Conservation (phyloP, 345 rosid genomes). For the Arabidopsis suecica region DNA sequence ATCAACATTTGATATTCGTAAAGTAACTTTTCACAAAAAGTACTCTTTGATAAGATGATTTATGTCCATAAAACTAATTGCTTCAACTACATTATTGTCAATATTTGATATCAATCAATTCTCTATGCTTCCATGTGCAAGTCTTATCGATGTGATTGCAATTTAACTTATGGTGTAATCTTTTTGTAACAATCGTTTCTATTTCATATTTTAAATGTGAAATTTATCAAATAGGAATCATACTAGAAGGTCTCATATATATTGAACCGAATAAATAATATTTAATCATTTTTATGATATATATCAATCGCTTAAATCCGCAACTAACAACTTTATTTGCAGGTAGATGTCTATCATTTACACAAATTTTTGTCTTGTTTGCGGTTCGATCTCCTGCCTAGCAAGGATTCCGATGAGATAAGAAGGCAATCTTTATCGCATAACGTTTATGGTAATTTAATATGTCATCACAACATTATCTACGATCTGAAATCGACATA, state of each 20-base stretch:
- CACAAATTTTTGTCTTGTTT: too few species aligned
- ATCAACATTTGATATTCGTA: background rate
- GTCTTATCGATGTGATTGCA: constrained; percentile 31
- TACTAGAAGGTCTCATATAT: background rate
- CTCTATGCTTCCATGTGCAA: constrained; percentile 27
- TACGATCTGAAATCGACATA: too few species aligned
- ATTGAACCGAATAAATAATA: too few species aligned
- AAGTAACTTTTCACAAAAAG: background rate
- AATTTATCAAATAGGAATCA: background rate
- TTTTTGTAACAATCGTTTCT: background rate
- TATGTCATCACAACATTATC: too few species aligned
- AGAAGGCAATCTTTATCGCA: too few species aligned
- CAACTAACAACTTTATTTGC: background rate
- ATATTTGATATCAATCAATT: constrained; percentile 22
- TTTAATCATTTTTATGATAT: too few species aligned
- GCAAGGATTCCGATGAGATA: too few species aligned
- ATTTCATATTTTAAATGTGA: background rate
- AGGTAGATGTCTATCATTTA: background rate
- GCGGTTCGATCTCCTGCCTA: too few species aligned
- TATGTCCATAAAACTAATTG: background rate
- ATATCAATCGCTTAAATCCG: background rate
- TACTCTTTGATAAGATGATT: constrained; percentile 25
- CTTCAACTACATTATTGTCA: constrained; percentile 28
- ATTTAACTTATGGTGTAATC: constrained; percentile 2
- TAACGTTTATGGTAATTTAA: too few species aligned